Evolutionary conservation across 192 early-diverging fungal genomes (phyloP), one percentile per base, ranked within the genome.

Genomic region (Entophlyctis helioformis): DNA sequence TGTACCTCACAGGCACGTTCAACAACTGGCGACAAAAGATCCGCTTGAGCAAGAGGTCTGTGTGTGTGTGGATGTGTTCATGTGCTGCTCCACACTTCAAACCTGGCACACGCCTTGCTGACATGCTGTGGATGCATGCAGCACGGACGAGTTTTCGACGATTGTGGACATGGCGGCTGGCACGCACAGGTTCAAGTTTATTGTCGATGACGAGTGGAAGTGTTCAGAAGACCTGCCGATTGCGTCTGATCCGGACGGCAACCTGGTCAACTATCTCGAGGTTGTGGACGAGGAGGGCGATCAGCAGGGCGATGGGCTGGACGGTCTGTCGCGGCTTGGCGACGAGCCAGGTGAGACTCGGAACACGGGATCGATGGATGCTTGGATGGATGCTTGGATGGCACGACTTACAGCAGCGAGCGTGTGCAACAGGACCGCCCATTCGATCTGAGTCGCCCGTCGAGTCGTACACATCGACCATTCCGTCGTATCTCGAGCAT

Each of bases 151-250:
- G 53, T 89, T 90, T 47, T 77, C 79, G 3, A 77, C 82, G 0
- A 73, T 90, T 27, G 63, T 98, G 20, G 83, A 93, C 53, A 66
- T 98, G 46, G 85, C 87, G n/a, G 80, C 84, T 18, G 92, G 92
- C 34, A 93, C 87, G 3, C 92, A 98, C 62, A 83, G 83, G 53
- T 78, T 96, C 42, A 98, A 98, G 65, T 98, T 91, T 51, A 95
- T 98, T 59, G 92, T 98, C 5, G 92, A 98, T 57, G 89, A 91
- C 51, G 90, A 95, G 50, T 98, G 95, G 95, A 87, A 88, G 45
- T 96, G 92, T 46, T 87, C 84, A 0, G 86, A 86, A 40, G 83
- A 91, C 42, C 63, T 95, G 36, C 81, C 89, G 40, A 85, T 86
- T 34, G 89, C 88, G 1, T 85, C 87, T 0, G 95, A 98, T 52